Evolutionary conservation across 2,329 filamentous ascomycete species (phyloP).

Genomic region (Colletotrichum sp.): DNA sequence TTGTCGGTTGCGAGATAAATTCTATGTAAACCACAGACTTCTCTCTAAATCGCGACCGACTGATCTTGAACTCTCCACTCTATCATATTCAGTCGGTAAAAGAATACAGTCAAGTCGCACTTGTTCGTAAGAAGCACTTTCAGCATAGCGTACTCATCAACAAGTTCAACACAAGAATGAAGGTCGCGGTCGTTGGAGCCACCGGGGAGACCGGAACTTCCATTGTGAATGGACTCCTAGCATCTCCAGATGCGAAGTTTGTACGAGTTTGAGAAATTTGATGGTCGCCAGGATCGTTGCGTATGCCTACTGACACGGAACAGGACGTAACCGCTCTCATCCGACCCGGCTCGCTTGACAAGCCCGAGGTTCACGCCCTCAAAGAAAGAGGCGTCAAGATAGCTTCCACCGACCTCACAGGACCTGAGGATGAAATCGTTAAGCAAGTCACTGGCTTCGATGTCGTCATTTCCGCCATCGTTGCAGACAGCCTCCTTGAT

Average conservation of each 20-base stretch:
- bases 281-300: not conserved
- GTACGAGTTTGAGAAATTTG: slow-evolving; percentile 17
- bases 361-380: slow-evolving; percentile 45
- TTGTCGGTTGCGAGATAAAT: not conserved
- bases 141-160: not conserved
- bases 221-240: slow-evolving; percentile 43
- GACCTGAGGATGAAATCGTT: slow-evolving; percentile 25
- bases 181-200: slow-evolving; percentile 42
- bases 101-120: rapidly evolving
- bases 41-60: rapidly evolving
- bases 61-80: no score
- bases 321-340: slow-evolving; percentile 55
- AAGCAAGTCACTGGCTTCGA: slow-evolving; percentile 27
- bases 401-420: slow-evolving; percentile 46
- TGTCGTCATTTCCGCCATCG: slow-evolving; percentile 49
- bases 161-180: slow-evolving; percentile 17
- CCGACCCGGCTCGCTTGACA: slow-evolving; percentile 50
- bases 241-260: slow-evolving; percentile 22
- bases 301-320: not conserved
- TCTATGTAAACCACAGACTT: not conserved
- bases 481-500: slow-evolving; percentile 35
- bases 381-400: slow-evolving; percentile 47
- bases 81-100: not conserved
- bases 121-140: not conserved
- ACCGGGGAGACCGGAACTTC: slow-evolving; percentile 45